Conservation (phyloP, 176 grass and related monocot species). For the Cenchrus purpureus region DNA sequence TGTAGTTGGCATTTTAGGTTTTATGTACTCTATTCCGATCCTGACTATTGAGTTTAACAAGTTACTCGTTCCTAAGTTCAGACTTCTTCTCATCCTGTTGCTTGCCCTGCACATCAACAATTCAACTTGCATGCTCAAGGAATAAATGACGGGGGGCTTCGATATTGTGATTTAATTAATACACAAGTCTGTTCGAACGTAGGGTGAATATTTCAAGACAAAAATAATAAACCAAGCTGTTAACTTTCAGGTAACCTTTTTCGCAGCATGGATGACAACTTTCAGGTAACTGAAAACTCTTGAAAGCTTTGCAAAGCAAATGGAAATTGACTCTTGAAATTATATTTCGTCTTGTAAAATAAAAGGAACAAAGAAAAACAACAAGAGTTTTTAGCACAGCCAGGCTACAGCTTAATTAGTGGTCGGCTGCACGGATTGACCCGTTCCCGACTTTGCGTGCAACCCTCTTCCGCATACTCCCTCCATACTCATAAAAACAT, state of each 20-base stretch:
- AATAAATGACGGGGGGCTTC: not conserved
- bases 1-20: not conserved
- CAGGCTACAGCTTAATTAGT: not conserved
- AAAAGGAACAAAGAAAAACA: not conserved
- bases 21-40: not conserved
- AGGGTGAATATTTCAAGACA: not conserved
- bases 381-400: not conserved
- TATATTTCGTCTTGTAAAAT: not conserved
- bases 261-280: too few relatives aligned
- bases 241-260: too few relatives aligned
- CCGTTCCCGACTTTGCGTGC: not conserved
- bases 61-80: not conserved
- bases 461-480: not conserved
- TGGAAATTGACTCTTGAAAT: not conserved
- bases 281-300: not conserved
- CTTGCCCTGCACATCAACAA: conserved; percentile 19
- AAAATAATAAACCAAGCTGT: too few relatives aligned
- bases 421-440: not conserved
- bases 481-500: too few relatives aligned
- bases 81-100: conserved; percentile 8
- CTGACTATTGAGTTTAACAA: not conserved
- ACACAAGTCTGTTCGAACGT: not conserved
- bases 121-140: not conserved
- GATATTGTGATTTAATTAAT: not conserved
- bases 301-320: not conserved